Evolutionary conservation across 2,329 filamentous ascomycete genomes (phyloP).

Genomic region (Clarireedia hainanense): DNA sequence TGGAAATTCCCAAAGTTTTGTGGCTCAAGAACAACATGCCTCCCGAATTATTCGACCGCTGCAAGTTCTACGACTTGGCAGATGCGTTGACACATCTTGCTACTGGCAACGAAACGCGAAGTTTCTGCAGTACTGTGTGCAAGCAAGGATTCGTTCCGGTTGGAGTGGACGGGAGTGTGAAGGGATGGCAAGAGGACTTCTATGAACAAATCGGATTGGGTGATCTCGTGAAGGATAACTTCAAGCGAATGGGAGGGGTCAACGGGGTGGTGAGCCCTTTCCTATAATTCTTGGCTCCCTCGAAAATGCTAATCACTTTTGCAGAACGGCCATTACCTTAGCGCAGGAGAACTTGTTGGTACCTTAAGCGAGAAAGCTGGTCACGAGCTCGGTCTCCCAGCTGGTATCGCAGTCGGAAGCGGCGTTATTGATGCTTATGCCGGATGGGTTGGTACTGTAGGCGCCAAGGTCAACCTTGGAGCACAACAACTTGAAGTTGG

Average conservation of each 20-base stretch:
- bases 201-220: slow-evolving; percentile 77
- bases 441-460: slow-evolving; percentile 98
- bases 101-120: slow-evolving; percentile 83
- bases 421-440: slow-evolving; percentile 98
- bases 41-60: slow-evolving; percentile 76
- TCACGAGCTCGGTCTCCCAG: slow-evolving; percentile 71
- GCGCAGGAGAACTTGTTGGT: slow-evolving; percentile 86
- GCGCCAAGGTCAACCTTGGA: slow-evolving; percentile 78
- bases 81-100: slow-evolving; percentile 93
- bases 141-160: slow-evolving; percentile 96
- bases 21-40: slow-evolving; percentile 99
- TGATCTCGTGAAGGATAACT: slow-evolving; percentile 78
- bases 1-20: slow-evolving; percentile 97
- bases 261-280: slow-evolving; percentile 78
- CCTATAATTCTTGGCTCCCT: slow-evolving; percentile 27
- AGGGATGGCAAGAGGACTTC: slow-evolving; percentile 98
- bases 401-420: slow-evolving; percentile 86
- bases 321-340: slow-evolving; percentile 86
- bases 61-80: slow-evolving; percentile 94
- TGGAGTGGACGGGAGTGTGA: slow-evolving; percentile 94
- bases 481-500: slow-evolving; percentile 59
- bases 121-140: slow-evolving; percentile 93
- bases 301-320: slow-evolving; percentile 9
- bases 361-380: slow-evolving; percentile 77
- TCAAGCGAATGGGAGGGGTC: slow-evolving; percentile 89